Conservation (phyloP, 2,329 filamentous ascomycete genomes). For the Colletotrichum trifolii region DNA sequence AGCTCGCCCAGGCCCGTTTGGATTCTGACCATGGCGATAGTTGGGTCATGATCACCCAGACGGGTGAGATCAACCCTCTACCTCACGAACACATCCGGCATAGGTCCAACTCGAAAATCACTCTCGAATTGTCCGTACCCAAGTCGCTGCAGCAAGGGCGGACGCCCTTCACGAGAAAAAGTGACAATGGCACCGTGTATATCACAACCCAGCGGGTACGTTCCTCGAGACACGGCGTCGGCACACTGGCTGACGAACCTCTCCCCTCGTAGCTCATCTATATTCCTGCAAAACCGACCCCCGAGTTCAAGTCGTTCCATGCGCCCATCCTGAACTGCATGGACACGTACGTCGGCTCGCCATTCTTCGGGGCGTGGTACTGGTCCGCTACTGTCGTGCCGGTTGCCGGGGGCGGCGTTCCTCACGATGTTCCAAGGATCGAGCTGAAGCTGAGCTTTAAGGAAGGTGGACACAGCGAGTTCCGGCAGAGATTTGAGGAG, state of each 20-base stretch:
- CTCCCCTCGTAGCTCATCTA: conserved; percentile 77
- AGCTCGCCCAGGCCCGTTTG: conserved; percentile 38
- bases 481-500: conserved; percentile 82
- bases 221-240: conserved; percentile 19
- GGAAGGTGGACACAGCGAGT: conserved; percentile 95
- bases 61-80: conserved; percentile 81
- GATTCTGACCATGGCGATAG: conserved; percentile 68
- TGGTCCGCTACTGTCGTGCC: conserved; percentile 87
- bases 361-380: conserved; percentile 92
- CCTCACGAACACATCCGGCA: conserved; percentile 86
- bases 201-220: conserved; percentile 87
- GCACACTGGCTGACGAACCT: conserved; percentile 17
- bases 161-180: conserved; percentile 75
- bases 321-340: conserved; percentile 87
- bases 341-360: conserved; percentile 86
- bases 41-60: conserved; percentile 92
- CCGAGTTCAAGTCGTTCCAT: conserved; percentile 85
- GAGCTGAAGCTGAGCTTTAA: conserved; percentile 91
- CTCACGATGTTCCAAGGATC: conserved; percentile 75
- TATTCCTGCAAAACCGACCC: conserved; percentile 77
- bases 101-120: conserved; percentile 82
- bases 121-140: conserved; percentile 78
- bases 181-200: conserved; percentile 79
- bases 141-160: conserved; percentile 70
- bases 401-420: conserved; percentile 85